Evolutionary conservation across 768 basidiomycete species (phyloP).

Genomic region (Lentinula aciculospora): DNA sequence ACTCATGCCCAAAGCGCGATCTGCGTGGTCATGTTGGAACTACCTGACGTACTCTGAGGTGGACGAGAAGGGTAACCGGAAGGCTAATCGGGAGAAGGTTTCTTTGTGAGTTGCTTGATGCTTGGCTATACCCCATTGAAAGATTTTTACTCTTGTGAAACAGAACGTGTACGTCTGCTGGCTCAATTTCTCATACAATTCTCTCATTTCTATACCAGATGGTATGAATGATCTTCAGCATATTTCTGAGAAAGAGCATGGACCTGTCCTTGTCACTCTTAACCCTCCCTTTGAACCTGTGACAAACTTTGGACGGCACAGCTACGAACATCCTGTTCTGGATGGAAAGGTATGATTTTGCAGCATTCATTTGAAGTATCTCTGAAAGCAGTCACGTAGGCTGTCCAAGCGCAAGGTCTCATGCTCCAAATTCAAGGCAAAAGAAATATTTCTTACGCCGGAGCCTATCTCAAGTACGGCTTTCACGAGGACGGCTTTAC

Average conservation of each 20-base stretch:
- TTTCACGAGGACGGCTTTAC: slow-evolving; percentile 79
- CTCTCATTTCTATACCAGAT: slow-evolving; percentile 30
- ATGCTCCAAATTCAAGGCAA: slow-evolving; percentile 57
- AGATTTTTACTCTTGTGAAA: background rate
- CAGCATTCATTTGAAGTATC: background rate
- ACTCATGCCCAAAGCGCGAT: slow-evolving; percentile 60
- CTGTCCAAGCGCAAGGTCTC: slow-evolving; percentile 46
- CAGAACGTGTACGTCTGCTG: slow-evolving; percentile 36
- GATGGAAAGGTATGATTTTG: slow-evolving; percentile 35
- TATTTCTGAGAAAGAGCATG: slow-evolving; percentile 46
- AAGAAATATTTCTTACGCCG: slow-evolving; percentile 58
- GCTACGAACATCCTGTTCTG: slow-evolving; percentile 68
- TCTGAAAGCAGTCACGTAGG: slow-evolving; percentile 22
- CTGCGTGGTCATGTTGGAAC: slow-evolving; percentile 79
- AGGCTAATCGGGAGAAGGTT: slow-evolving; percentile 51
- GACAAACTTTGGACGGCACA: slow-evolving; percentile 44
- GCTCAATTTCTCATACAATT: background rate
- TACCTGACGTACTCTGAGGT: slow-evolving; percentile 52
- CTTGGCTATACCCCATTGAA: background rate
- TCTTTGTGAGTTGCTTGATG: slow-evolving; percentile 56
- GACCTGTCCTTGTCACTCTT: slow-evolving; percentile 65
- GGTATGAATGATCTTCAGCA: slow-evolving; percentile 77
- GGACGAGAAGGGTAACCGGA: slow-evolving; percentile 26
- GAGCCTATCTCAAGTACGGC: slow-evolving; percentile 72
- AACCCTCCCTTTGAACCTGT: slow-evolving; percentile 63